Evolutionary conservation across 345 rosid species (phyloP), one percentile per base, ranked within the genome.

Genomic region (Eutrema yunnanense): DNA sequence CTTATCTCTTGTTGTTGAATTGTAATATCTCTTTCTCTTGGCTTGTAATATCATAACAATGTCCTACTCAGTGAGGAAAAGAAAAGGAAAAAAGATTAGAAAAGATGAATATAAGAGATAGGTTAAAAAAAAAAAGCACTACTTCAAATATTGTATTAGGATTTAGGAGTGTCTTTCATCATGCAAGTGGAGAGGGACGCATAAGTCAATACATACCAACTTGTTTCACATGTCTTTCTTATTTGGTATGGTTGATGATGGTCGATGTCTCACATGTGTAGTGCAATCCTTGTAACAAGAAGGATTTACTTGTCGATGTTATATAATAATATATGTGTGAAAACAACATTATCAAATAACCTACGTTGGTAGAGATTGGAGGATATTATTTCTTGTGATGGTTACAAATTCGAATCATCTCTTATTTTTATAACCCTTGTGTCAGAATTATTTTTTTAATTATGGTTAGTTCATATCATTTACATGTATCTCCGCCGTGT

Each of bases 191-290:
- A 68, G 69, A 34, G 40, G 36, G 11, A 75, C 27, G 41, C 74
- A 41, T 74, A 61, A 75, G 70, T 69, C 79, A 75, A 75, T 61
- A 37, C 10, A 53, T 32, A 75, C 74, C 78, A 67, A 67, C 79
- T 75, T 54, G 58, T 44, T 53, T 61, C 79, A 74, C 70, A 75
- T 75, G 79, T 62, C 74, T 69, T 75, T 62, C 43, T 44, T 52
- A 16, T 68, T 53, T 62, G 74, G 55, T 62, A 52, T 61, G 29
- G 46, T 75, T 68, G 58, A 59, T 54, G 67, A 68, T 36, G 63
- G 64, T 75, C 69, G 68, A 68, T 75, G 67, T 42, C 63, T 68
- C 74, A 68, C 69, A 75, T 75, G 63, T 10, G 49, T 34, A 43
- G 56, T 67, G 67, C 14, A 74, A 59, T 67, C 48, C 59, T 61